Evolutionary conservation across 2,329 filamentous ascomycete genomes (phyloP).

Genomic region (Botrytis porri): DNA sequence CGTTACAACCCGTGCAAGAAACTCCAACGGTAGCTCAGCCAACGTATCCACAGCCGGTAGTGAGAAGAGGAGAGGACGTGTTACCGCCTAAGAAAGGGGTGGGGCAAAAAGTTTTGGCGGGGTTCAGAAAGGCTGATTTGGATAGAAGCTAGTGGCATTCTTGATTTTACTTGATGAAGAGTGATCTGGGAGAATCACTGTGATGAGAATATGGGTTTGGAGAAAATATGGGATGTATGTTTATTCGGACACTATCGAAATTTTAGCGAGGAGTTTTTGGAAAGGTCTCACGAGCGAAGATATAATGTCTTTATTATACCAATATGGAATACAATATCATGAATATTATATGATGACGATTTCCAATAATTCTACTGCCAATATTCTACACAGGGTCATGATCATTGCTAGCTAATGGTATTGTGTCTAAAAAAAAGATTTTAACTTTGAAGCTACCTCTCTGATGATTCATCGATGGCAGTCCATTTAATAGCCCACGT

Average conservation of each 20-base stretch:
- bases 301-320: neutral
- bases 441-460: neutral
- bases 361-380: neutral
- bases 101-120: conserved; percentile 26
- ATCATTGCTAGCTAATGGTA: neutral
- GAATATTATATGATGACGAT: neutral
- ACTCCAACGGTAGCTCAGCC: conserved; percentile 18
- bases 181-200: neutral
- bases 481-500: neutral
- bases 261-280: neutral
- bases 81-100: conserved; percentile 21
- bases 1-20: conserved; percentile 24
- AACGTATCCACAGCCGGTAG: conserved; percentile 19
- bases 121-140: conserved; percentile 33
- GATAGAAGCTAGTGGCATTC: conserved; percentile 27
- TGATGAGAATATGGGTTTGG: too few species aligned
- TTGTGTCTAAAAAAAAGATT: neutral
- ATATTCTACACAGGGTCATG: neutral
- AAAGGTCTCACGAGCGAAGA: neutral
- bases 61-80: conserved; percentile 7
- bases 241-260: neutral
- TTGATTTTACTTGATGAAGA: too few species aligned
- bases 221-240: neutral
- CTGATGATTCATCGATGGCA: neutral
- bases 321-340: too few species aligned